These are phyloP conservation scores for Metarhizium rileyi DNA, from an alignment of 2,329 filamentous ascomycete genomes.

Conservation along the genomic window DNA sequence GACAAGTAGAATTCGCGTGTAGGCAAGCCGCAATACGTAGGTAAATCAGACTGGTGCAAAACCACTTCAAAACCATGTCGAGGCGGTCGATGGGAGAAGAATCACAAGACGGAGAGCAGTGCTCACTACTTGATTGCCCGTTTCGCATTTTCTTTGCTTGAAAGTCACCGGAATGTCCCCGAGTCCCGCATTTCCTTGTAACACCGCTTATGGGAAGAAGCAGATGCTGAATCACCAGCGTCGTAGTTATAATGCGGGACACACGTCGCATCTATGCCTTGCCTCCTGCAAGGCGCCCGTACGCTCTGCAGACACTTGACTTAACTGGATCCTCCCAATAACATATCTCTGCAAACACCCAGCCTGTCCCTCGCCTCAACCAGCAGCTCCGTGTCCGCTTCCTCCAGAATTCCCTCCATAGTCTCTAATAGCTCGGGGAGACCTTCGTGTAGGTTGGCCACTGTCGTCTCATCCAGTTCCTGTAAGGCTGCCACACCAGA, in stretches of 20 bases:
- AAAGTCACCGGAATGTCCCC: constrained; percentile 6
- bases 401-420: constrained; percentile 31
- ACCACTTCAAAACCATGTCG: not conserved
- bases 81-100: too few relatives aligned
- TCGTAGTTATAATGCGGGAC: too few relatives aligned
- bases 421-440: constrained; percentile 36
- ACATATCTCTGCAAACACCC: constrained; percentile 44
- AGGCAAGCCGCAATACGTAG: not conserved
- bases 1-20: not conserved
- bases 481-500: constrained; percentile 60
- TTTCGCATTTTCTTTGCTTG: not conserved
- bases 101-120: too few relatives aligned
- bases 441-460: constrained; percentile 52
- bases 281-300: too few relatives aligned
- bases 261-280: too few relatives aligned
- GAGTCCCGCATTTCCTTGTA: too few relatives aligned
- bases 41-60: not conserved
- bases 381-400: constrained; percentile 55
- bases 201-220: too few relatives aligned
- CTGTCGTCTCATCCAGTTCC: constrained; percentile 59
- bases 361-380: constrained; percentile 67
- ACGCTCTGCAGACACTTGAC: not conserved
- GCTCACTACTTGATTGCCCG: too few relatives aligned
- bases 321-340: constrained; percentile 9
- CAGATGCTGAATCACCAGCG: too few relatives aligned